These are phyloP conservation scores for Candida piceae DNA, from an alignment of 805 yeast genomes.

Conservation along the genomic window DNA sequence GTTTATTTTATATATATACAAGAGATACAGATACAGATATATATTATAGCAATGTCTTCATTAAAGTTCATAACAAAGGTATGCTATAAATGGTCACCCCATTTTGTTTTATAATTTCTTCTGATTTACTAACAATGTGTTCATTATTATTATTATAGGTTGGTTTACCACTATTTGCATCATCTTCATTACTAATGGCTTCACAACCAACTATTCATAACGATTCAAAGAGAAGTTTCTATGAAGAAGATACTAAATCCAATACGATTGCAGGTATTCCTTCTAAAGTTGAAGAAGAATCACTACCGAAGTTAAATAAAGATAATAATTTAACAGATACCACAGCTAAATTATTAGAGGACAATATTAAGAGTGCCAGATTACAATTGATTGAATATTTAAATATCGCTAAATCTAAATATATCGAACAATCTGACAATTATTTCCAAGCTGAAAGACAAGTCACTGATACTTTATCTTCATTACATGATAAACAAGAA, in stretches of 20 bases:
- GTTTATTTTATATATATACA: too few species aligned
- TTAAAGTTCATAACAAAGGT: neutral
- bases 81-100: neutral
- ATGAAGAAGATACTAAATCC: slow-evolving; percentile 12
- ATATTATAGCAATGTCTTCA: neutral
- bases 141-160: too few species aligned
- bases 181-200: slow-evolving; percentile 3
- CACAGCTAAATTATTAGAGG: slow-evolving; percentile 36
- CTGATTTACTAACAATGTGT: neutral
- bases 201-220: slow-evolving; percentile 9
- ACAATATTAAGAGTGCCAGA: slow-evolving; percentile 44
- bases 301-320: slow-evolving; percentile 15
- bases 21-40: neutral
- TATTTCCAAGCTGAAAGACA: slow-evolving; percentile 58
- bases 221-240: slow-evolving; percentile 27
- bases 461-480: slow-evolving; percentile 57
- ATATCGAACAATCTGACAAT: slow-evolving; percentile 43
- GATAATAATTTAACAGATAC: slow-evolving; percentile 8
- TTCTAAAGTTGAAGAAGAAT: slow-evolving; percentile 4
- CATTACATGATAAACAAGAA: slow-evolving; percentile 60
- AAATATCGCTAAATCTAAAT: slow-evolving; percentile 31
- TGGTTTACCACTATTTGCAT: slow-evolving; percentile 7
- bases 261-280: slow-evolving; percentile 22
- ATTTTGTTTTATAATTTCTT: neutral
- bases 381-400: slow-evolving; percentile 32